These are phyloP conservation scores for Ceratocystis papillata DNA, from an alignment of 2,329 filamentous ascomycete species.

Conservation along the genomic window DNA sequence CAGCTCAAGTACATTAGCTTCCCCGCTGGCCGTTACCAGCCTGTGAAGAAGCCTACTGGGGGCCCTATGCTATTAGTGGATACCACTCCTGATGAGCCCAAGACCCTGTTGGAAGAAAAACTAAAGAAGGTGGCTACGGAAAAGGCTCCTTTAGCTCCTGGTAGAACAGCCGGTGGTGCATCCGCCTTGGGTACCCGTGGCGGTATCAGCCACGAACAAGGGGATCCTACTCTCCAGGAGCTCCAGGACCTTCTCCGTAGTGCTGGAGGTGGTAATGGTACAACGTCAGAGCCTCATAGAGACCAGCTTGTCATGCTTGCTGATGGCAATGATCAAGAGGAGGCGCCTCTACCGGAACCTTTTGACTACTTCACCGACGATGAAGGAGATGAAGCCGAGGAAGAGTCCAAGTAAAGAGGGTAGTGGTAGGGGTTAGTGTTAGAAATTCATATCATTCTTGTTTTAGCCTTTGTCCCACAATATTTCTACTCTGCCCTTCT, in stretches of 20 bases:
- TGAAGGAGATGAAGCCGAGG: conserved; percentile 36
- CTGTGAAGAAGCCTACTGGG: conserved; percentile 84
- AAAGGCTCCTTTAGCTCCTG: conserved; percentile 45
- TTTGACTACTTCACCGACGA: conserved; percentile 71
- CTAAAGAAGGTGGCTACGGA: conserved; percentile 67
- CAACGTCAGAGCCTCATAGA: background rate
- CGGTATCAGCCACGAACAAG: conserved; percentile 28
- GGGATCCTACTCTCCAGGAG: conserved; percentile 29
- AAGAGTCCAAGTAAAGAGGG: conserved; percentile 7
- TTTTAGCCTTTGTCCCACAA: background rate
- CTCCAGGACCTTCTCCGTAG: conserved; percentile 22
- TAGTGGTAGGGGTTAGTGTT: background rate
- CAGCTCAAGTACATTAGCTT: conserved; percentile 97
- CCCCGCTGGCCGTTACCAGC: conserved; percentile 78
- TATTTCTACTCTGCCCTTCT: background rate
- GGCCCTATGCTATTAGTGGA: conserved; percentile 88
- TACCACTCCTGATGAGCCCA: conserved; percentile 64
- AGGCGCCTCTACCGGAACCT: conserved; percentile 57
- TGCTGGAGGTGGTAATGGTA: background rate
- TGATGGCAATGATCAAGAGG: conserved; percentile 61
- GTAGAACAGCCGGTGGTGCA: conserved; percentile 27
- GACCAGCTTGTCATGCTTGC: conserved; percentile 56
- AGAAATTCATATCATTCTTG: background rate
- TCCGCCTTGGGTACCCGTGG: conserved; percentile 29
- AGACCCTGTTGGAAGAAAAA: conserved; percentile 79